These are phyloP conservation scores for Fusarium nanum DNA, from an alignment of 2,329 filamentous ascomycete genomes.

Conservation along the genomic window DNA sequence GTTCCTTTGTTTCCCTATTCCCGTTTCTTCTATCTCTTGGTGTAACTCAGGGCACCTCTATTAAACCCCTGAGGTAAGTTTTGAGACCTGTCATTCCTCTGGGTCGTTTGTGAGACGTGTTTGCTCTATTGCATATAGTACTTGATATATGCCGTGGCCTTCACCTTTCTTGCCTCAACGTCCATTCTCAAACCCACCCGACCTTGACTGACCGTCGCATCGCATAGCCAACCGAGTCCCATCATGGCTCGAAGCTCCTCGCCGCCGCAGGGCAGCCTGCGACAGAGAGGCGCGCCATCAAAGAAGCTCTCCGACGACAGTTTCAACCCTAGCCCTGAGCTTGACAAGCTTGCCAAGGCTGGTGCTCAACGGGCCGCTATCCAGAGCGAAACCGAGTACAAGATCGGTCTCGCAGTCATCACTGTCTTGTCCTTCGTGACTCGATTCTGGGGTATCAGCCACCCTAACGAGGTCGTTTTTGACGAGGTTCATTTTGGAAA, in stretches of 20 bases:
- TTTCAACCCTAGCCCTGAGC: slow-evolving; percentile 58
- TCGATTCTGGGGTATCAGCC: slow-evolving; percentile 94
- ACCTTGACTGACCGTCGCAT: slow-evolving; percentile 33
- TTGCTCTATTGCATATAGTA: slow-evolving; percentile 6
- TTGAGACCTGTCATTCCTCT: slow-evolving; percentile 32
- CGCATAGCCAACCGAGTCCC: slow-evolving; percentile 34
- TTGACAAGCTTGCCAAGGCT: slow-evolving; percentile 62
- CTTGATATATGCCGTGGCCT: not conserved
- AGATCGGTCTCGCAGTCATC: slow-evolving; percentile 79
- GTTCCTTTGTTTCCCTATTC: slow-evolving; percentile 41
- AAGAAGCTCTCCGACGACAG: slow-evolving; percentile 59
- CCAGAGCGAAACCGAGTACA: slow-evolving; percentile 83
- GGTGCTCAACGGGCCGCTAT: slow-evolving; percentile 51
- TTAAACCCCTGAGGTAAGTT: slow-evolving; percentile 44
- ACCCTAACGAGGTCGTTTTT: slow-evolving; percentile 97
- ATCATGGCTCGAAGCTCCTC: slow-evolving; percentile 62
- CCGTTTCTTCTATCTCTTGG: slow-evolving; percentile 16
- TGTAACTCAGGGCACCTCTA: slow-evolving; percentile 23
- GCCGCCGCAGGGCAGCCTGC: slow-evolving; percentile 68
- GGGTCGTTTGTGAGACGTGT: slow-evolving; percentile 23
- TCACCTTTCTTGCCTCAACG: not conserved
- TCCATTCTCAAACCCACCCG: not conserved
- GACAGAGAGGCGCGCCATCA: slow-evolving; percentile 66
- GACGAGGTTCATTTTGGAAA: slow-evolving; percentile 99
- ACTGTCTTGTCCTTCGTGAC: slow-evolving; percentile 89